Base-by-base conservation (phyloP, 2,329 filamentous ascomycete genomes). In the Neofusicoccum laricinum region DNA sequence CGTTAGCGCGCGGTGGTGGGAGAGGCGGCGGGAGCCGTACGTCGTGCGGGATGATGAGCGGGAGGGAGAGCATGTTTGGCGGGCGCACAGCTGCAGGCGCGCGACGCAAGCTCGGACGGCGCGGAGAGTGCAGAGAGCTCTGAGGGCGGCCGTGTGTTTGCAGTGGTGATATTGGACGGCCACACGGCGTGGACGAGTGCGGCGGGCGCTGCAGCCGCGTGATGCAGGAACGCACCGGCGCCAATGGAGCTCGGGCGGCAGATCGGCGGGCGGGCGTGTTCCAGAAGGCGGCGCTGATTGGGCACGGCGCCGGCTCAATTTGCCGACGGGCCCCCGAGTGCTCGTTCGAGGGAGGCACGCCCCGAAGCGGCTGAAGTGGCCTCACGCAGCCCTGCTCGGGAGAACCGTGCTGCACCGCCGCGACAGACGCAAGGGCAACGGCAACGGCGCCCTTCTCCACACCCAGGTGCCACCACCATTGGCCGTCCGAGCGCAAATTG, bases 1-100 rank as follows among this genome's bases (percentile, higher is more conserved):
- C 14, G 58, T 36, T 66, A 61, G 57, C 61, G 64, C 45, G 36
- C 11, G 43, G 63, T 63, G 46, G 49, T 49, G 64, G 38, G 34
- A 48, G 36, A 7, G 51, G 15, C 32, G 17, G 58, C 14, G n/a
- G 45, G 43, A 40, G 59, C 58, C 69, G 58, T 67, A 73, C 71
- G 38, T 69, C 63, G 38, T 69, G 68, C 14, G 71, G 71, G n/a
- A 69, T 61, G 8, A 72, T 71, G 21, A 72, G 66, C 19, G 71
- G 71, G 21, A 73, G 66, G n/a, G 70, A 71, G 34, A 71, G 67
- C 71, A 73, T 72, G 17, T 21, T 61, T 36, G 21, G 4, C 32
- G 38, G 55, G 55, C n/a, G 15, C 25, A 25, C 21, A 17, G 53
- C 38, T 32, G 40, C 21, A 58, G 53, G 53, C 53, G 53, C 53